These are phyloP conservation scores for Podila epicladia DNA, from an alignment of 192 early-diverging fungal species.

Conservation along the genomic window DNA sequence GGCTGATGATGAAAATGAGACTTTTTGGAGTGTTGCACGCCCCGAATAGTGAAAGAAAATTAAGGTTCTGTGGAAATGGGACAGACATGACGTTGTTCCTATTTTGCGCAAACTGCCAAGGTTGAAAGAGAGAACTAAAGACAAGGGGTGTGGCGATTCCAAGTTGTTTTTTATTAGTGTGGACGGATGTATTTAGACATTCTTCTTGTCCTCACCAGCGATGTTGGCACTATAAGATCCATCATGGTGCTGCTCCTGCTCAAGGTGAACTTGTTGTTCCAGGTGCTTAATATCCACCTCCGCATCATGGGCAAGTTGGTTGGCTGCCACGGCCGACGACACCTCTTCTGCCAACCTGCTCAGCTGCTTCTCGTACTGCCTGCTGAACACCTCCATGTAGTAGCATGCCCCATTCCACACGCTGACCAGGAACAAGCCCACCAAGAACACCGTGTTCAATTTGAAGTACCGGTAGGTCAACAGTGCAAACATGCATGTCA, in stretches of 20 bases:
- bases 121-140: background rate
- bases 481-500: slow-evolving; percentile 55
- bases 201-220: slow-evolving; percentile 35
- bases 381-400: slow-evolving; percentile 77
- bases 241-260: background rate
- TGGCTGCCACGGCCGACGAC: slow-evolving; percentile 28
- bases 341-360: slow-evolving; percentile 35
- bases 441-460: slow-evolving; percentile 63
- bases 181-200: background rate
- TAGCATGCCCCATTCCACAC: slow-evolving; percentile 76
- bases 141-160: too few relatives aligned
- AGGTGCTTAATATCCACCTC: background rate
- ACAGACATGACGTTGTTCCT: slow-evolving; percentile 2
- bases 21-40: too few relatives aligned
- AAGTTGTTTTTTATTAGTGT: too few relatives aligned
- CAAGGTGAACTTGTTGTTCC: background rate
- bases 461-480: slow-evolving; percentile 63
- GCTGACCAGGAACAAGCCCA: slow-evolving; percentile 61
- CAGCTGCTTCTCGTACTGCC: slow-evolving; percentile 57
- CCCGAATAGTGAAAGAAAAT: too few relatives aligned
- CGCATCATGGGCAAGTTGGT: slow-evolving; percentile 21
- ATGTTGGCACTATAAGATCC: background rate
- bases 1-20: background rate
- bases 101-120: too few relatives aligned
- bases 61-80: too few relatives aligned